Evolutionary conservation across 441 rosid species (phyloP), one percentile per base, ranked within the genome.

Genomic region (Hura crepitans): DNA sequence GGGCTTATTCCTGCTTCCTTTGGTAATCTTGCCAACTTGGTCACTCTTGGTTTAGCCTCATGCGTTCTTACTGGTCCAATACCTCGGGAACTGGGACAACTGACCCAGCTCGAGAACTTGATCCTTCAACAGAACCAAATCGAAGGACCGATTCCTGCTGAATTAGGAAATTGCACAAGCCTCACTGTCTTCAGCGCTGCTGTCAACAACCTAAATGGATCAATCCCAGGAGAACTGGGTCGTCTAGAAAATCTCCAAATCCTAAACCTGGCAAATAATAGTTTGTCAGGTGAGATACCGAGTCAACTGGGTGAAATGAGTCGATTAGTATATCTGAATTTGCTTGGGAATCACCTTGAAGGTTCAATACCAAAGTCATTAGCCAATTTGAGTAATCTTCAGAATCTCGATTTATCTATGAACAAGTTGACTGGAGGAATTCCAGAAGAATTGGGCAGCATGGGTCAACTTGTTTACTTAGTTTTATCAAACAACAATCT

Each of bases 91-190:
- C 85, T 92, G 69, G 93, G 96, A n/a, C 76, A 58, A 1, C 84
- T 89, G 30, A 5, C 85, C 82, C 45, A 28, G 63, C 5, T 90
- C 10, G 78, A 80, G 70, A 78, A 72, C 58, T 45, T 92, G 76
- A 75, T 81, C 17, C 61, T 92, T 67, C 96, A 89, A 45, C 78
- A 87, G 47, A 92, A 92, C 71, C 83, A 76, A 46, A 81, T 92
- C 46, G 49, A 81, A 11, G 96, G 95, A 50, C 83, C 85, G 8
- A 82, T 92, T 70, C 96, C 96, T 30, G 62, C 78, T 7, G 83
- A 85, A 71, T 59, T 92, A 27, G 96, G 89, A 22, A 92, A 90
- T 74, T 92, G 97, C 72, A 79, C 93, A n/a, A 83, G 84, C 71
- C 87, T 92, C 72, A 70, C 68, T 0, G 65, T 75, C n/a, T 75